Percentiles rank a stretch among this genome's conserved stretches.
Evolutionary conservation across 768 basidiomycete species (phyloP).

Genomic region (Trametes meyenii): DNA sequence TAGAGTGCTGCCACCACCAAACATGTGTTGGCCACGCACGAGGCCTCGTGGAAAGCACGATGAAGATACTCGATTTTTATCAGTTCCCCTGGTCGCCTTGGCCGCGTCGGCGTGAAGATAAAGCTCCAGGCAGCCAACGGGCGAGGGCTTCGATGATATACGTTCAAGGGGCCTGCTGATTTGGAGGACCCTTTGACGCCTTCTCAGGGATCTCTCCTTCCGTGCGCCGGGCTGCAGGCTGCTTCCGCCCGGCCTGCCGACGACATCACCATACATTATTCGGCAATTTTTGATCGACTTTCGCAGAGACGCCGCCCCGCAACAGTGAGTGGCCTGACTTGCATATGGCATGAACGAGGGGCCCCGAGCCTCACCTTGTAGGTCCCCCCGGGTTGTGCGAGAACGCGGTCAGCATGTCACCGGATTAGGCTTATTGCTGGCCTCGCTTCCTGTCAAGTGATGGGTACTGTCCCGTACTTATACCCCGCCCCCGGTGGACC

Average conservation of each 20-base stretch:
- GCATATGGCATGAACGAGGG: constrained; percentile 29
- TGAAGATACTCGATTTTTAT: constrained; percentile 25
- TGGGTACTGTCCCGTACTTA: constrained; percentile 27
- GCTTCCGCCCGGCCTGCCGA: constrained; percentile 24
- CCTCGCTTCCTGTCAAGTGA: constrained; percentile 32
- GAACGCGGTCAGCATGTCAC: constrained; percentile 45
- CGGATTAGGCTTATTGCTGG: constrained; percentile 35
- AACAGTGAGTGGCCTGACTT: constrained; percentile 24
- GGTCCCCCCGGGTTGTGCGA: constrained; percentile 35
- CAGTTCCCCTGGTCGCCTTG: constrained; percentile 18
- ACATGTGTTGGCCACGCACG: constrained; percentile 27
- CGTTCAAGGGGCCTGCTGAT: constrained; percentile 20
- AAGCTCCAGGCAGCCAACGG: constrained; percentile 12
- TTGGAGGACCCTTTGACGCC: constrained; percentile 13
- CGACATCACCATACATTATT: constrained; percentile 24
- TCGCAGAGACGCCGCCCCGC: constrained; percentile 22
- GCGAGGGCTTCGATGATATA: constrained; percentile 18
- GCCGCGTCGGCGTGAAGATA: constrained; percentile 20
- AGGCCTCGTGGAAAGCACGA: constrained; percentile 30
- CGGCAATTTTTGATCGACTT: constrained; percentile 29
- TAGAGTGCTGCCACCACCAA: constrained; percentile 6
- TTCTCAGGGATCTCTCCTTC: constrained; percentile 21
- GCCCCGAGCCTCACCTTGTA: constrained; percentile 42
- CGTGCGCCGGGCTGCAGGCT: constrained; percentile 15
- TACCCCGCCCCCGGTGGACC: constrained; percentile 10